Percentiles rank a stretch among this genome's conserved stretches.
These are phyloP conservation scores for Elsinoe ampelina DNA, from an alignment of 2,329 filamentous ascomycete species.

Conservation along the genomic window DNA sequence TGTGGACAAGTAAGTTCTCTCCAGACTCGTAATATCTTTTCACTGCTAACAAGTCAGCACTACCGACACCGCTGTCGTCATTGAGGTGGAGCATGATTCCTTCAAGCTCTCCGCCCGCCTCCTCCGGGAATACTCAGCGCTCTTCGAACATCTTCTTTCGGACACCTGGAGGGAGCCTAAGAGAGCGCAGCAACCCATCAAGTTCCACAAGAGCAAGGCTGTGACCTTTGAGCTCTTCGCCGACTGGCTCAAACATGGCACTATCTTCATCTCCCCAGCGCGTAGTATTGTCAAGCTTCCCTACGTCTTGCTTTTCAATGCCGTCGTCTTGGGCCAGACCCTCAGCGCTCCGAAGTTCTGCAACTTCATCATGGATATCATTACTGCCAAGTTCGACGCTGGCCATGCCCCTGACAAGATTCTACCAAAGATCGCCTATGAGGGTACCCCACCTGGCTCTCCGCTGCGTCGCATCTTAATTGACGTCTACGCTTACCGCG, in stretches of 20 bases:
- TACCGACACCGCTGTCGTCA: background rate
- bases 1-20: background rate
- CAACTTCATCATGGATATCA: constrained; percentile 11
- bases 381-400: constrained; percentile 1
- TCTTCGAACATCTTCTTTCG: background rate
- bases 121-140: background rate
- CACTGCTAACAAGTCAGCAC: background rate
- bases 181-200: background rate
- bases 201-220: background rate
- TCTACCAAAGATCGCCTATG: constrained; percentile 16
- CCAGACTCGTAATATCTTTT: background rate
- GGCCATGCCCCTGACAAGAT: constrained; percentile 3
- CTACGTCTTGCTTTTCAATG: background rate
- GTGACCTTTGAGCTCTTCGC: background rate
- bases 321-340: constrained; percentile 1
- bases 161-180: background rate
- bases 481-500: constrained; percentile 17
- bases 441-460: constrained; percentile 14
- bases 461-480: constrained; percentile 17
- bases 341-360: background rate
- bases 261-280: background rate
- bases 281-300: background rate
- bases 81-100: background rate
- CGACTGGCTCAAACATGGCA: background rate
- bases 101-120: background rate